These are phyloP conservation scores for Alternaria alternata DNA, from an alignment of 2,329 filamentous ascomycete genomes.

Conservation along the genomic window DNA sequence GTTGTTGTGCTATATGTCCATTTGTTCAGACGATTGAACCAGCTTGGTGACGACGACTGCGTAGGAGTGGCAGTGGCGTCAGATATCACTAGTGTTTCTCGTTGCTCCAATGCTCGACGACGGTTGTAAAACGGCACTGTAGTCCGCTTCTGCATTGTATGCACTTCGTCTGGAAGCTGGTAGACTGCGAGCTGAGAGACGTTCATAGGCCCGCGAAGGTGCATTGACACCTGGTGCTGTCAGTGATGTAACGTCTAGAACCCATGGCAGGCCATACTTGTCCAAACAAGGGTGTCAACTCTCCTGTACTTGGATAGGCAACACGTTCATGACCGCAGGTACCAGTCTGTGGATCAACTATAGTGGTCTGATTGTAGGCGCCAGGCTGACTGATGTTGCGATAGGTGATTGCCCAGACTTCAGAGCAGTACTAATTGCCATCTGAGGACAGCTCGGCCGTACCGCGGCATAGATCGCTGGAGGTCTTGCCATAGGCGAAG, in stretches of 20 bases:
- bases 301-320: slow-evolving; percentile 66
- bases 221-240: slow-evolving; percentile 70
- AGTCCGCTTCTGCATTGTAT: slow-evolving; percentile 24
- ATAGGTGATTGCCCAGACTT: slow-evolving; percentile 74
- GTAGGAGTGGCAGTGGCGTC: neutral
- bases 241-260: neutral
- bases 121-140: slow-evolving; percentile 31
- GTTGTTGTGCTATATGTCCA: slow-evolving; percentile 13
- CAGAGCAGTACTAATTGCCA: slow-evolving; percentile 73
- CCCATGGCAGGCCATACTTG: slow-evolving; percentile 60
- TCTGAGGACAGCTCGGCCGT: slow-evolving; percentile 44
- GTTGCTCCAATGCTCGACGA: slow-evolving; percentile 15
- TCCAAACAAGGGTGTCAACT: slow-evolving; percentile 72
- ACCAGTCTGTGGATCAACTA: slow-evolving; percentile 65
- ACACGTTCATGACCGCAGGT: slow-evolving; percentile 63
- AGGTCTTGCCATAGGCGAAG: slow-evolving; percentile 33
- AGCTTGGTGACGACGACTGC: neutral
- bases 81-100: neutral
- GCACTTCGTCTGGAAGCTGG: slow-evolving; percentile 52
- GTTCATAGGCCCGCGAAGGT: slow-evolving; percentile 74
- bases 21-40: neutral
- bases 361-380: slow-evolving; percentile 69
- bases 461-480: slow-evolving; percentile 45
- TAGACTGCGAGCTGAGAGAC: slow-evolving; percentile 76
- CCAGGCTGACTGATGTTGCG: slow-evolving; percentile 67